Evolutionary conservation across 163 green algal genomes (phyloP).

Genomic region (Scenedesmus sp.): DNA sequence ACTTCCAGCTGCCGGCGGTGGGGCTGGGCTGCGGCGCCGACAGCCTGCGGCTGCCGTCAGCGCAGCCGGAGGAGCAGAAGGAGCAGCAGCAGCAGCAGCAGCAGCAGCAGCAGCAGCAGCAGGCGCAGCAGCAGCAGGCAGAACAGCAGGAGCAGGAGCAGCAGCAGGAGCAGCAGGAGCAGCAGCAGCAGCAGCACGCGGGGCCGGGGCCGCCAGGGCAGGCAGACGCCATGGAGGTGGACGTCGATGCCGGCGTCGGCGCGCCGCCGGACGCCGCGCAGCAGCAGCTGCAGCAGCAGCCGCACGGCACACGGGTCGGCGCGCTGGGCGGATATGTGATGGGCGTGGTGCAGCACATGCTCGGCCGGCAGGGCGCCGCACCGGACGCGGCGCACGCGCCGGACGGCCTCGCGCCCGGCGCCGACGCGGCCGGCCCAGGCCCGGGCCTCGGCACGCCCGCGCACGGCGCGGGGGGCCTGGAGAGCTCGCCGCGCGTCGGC

Average conservation of each 20-base stretch:
- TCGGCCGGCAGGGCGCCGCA: neutral
- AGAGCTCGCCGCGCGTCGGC: neutral
- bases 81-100: constrained; percentile 37
- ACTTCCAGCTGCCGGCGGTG: constrained; percentile 34
- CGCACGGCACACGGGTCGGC: constrained; percentile 8
- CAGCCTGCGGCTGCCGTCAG: neutral
- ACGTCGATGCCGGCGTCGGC: too few species aligned
- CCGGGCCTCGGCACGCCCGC: too few species aligned
- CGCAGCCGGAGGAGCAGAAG: constrained; percentile 6
- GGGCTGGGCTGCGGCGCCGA: neutral
- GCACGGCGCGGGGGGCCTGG: too few species aligned
- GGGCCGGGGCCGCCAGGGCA: too few species aligned
- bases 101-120: constrained; percentile 6
- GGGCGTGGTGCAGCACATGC: constrained; percentile 1
- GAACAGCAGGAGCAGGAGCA: neutral
- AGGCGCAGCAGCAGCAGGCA: constrained; percentile 29
- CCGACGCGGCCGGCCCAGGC: too few species aligned
- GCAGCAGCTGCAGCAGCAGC: constrained; percentile 18
- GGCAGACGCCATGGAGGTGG: too few species aligned
- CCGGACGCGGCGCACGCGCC: too few species aligned
- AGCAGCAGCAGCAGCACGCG: neutral
- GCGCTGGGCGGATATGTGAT: constrained; percentile 4
- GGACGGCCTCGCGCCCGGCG: too few species aligned
- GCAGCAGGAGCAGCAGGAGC: neutral
- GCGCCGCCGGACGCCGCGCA: too few species aligned